Percentiles rank a stretch among this genome's conserved stretches.
phyloP scores from a whole-genome alignment of 768 basidiomycete species.

The Collybia sordida region DNA sequence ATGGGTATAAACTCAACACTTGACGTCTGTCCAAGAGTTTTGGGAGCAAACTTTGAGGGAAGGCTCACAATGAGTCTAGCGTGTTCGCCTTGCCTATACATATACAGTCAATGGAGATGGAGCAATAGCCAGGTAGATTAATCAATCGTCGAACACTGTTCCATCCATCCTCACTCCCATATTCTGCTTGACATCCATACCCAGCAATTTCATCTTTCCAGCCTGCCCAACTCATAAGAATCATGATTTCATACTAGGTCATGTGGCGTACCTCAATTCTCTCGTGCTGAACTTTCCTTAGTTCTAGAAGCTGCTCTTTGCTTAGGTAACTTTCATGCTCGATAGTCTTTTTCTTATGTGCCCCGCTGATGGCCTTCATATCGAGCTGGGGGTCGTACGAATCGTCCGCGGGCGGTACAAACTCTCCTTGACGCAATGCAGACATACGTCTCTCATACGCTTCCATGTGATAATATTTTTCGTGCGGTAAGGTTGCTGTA shows the following conservation, averaged over 20 bases:
- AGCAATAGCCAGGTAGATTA: neutral
- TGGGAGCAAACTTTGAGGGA: too few relatives aligned
- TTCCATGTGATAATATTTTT: slow-evolving; percentile 93
- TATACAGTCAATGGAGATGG: too few relatives aligned
- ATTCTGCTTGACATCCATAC: slow-evolving; percentile 83
- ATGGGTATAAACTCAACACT: too few relatives aligned
- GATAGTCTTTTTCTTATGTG: slow-evolving; percentile 64
- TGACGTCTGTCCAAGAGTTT: too few relatives aligned
- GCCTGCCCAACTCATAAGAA: slow-evolving; percentile 39
- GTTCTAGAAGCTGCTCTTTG: slow-evolving; percentile 77
- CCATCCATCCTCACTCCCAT: slow-evolving; percentile 90
- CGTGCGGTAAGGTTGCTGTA: slow-evolving; percentile 87
- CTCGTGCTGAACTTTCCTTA: slow-evolving; percentile 84
- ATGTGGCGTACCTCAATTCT: slow-evolving; percentile 63
- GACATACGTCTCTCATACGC: slow-evolving; percentile 84
- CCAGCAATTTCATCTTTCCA: slow-evolving; percentile 82
- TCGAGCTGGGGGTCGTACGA: slow-evolving; percentile 84
- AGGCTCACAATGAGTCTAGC: too few relatives aligned
- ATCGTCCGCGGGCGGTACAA: slow-evolving; percentile 68
- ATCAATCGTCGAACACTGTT: slow-evolving; percentile 50
- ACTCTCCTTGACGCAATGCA: slow-evolving; percentile 81
- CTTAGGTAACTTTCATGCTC: slow-evolving; percentile 77
- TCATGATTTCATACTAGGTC: neutral
- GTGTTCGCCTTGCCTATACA: too few relatives aligned
- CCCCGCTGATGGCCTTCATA: slow-evolving; percentile 69